Conservation (phyloP, 345 rosid species). For the Lepidium didymum region DNA sequence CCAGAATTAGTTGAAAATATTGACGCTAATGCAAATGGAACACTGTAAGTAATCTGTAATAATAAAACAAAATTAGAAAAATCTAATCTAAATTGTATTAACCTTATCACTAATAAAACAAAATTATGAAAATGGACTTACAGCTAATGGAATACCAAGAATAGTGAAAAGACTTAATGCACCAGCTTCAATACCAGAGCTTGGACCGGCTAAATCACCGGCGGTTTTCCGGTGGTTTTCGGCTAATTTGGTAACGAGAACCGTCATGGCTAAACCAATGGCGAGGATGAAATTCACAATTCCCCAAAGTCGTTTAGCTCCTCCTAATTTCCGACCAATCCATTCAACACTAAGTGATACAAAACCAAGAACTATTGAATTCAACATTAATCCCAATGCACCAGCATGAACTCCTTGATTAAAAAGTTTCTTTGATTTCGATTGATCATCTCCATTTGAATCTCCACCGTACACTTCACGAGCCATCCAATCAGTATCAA, state of each 20-base stretch:
- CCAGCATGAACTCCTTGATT: slow-evolving; percentile 61
- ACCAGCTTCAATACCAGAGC: slow-evolving; percentile 31
- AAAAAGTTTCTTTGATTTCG: slow-evolving; percentile 27
- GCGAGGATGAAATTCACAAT: slow-evolving; percentile 55
- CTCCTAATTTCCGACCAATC: slow-evolving; percentile 36
- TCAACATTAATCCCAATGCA: slow-evolving; percentile 63
- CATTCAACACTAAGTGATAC: slow-evolving; percentile 44
- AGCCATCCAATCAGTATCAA: slow-evolving; percentile 91
- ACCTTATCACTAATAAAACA: background rate
- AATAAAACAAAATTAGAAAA: background rate
- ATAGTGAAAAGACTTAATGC: slow-evolving; percentile 54
- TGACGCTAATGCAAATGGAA: slow-evolving; percentile 85
- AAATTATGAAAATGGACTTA: slow-evolving; percentile 23
- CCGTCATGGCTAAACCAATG: slow-evolving; percentile 36
- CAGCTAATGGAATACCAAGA: slow-evolving; percentile 71
- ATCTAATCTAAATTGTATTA: background rate
- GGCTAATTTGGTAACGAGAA: slow-evolving; percentile 50
- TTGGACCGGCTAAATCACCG: slow-evolving; percentile 20
- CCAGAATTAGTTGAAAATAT: slow-evolving; percentile 47
- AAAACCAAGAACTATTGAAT: slow-evolving; percentile 58
- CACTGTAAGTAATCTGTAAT: slow-evolving; percentile 58
- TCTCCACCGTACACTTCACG: slow-evolving; percentile 79
- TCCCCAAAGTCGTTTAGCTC: slow-evolving; percentile 61
- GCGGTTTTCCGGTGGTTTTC: slow-evolving; percentile 28
- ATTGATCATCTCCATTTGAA: slow-evolving; percentile 17